Evolutionary conservation across 768 basidiomycete species (phyloP), one percentile per base, ranked within the genome.

Genomic region (Pisolithus marmoratus): DNA sequence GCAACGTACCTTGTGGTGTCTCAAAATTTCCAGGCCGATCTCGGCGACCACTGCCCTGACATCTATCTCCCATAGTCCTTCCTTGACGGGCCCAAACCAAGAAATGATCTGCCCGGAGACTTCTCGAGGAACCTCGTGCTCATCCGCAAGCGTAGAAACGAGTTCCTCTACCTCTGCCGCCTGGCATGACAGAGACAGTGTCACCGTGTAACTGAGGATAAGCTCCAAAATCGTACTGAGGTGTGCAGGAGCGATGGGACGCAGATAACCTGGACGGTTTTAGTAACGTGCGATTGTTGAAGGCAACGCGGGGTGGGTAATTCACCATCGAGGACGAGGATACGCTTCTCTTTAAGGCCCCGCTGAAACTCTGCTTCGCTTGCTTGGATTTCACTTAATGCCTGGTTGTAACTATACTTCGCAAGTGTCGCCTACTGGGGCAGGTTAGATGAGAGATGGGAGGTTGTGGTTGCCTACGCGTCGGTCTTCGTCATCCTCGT

Each of bases 21-120:
- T 73, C 49, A 98, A 67, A 23, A 94, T 72, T 0, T 85, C 85
- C 47, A 90, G 57, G 1, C 94, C 95, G 15, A 95, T 71, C 63
- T 94, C 85, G 54, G 73, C 80, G 7, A 94, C 77, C 15, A 90
- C 71, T 2, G 72, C 73, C 5, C 72, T 66, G 29, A 77, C 73
- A 50, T 93, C 76, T 77, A 88, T 80, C 38, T 63, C 74, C 90
- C 92, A 94, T 40, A 66, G 68, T 3, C 72, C 80, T 17, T 73
- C 72, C 15, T 68, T 60, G 4, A 85, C 65, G 4, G 73, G 70
- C 15, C 92, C 93, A 58, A 95, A 97, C 85, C 94, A 94, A 0
- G 70, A 63, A 74, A 96, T 81, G 24, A 93, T 76, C 62, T 92
- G 90, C 7, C 63, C 69, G 8, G 82, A 77, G 26, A 93, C 77